Percentiles rank a stretch among this genome's conserved stretches.
These are phyloP conservation scores for Pogostemon cablin DNA, from an alignment of 257 asterid species.

Conservation along the genomic window DNA sequence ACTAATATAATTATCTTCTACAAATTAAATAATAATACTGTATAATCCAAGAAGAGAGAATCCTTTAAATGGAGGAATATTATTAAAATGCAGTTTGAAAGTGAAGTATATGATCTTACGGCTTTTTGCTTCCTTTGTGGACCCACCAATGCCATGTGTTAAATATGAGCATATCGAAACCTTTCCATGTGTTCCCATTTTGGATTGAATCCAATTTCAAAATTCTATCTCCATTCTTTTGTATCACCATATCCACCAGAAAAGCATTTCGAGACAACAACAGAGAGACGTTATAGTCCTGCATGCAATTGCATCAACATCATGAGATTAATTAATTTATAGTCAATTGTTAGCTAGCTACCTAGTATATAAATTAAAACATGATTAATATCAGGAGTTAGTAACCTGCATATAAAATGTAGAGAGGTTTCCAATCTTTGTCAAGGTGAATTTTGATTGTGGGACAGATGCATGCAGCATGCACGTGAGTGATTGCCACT, in stretches of 20 bases:
- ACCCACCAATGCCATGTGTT: constrained; percentile 96
- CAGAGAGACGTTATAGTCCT: constrained; percentile 59
- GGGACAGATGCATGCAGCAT: constrained; percentile 66
- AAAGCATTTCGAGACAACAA: constrained; percentile 65
- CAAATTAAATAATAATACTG: no score
- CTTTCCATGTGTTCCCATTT: constrained; percentile 69
- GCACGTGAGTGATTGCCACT: constrained; percentile 83
- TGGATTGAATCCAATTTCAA: constrained; percentile 62
- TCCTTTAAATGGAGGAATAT: not conserved
- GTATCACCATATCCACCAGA: constrained; percentile 61
- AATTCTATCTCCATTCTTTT: constrained; percentile 44
- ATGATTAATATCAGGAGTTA: no score
- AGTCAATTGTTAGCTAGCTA: no score
- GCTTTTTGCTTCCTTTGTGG: constrained; percentile 61
- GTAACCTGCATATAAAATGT: constrained; percentile 50
- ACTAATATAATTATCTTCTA: no score
- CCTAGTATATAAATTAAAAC: no score
- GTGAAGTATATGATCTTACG: constrained; percentile 42
- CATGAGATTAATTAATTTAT: no score
- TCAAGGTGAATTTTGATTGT: constrained; percentile 42
- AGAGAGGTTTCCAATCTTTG: constrained; percentile 53
- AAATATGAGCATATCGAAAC: constrained; percentile 72
- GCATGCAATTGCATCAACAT: constrained; percentile 18
- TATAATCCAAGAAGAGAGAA: no score
- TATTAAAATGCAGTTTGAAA: not conserved